Percentiles rank a stretch among this genome's conserved stretches.
phyloP scores from a whole-genome alignment of 2,329 filamentous ascomycete species.

The Pseudogymnoascus sp. region DNA sequence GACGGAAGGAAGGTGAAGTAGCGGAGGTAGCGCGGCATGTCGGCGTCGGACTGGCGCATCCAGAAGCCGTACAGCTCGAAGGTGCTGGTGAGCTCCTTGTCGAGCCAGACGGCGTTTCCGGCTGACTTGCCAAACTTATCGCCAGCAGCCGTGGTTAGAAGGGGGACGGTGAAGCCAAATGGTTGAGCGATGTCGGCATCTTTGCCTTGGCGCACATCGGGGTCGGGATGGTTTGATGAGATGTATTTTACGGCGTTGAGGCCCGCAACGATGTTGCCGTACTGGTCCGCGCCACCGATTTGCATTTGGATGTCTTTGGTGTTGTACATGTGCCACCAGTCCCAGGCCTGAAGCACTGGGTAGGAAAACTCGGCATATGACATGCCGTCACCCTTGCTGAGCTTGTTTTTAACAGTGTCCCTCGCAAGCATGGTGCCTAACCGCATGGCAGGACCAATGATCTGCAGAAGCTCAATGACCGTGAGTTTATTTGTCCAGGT shows the following conservation, averaged over 20 bases:
- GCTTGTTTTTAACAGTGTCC: slow-evolving; percentile 78
- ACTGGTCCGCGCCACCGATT: slow-evolving; percentile 93
- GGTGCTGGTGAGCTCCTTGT: slow-evolving; percentile 66
- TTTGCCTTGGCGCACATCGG: slow-evolving; percentile 35
- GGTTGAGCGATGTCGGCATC: slow-evolving; percentile 40
- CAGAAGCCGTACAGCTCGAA: slow-evolving; percentile 93
- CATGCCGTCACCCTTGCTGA: slow-evolving; percentile 85
- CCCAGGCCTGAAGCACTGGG: slow-evolving; percentile 88
- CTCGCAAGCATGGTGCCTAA: slow-evolving; percentile 81
- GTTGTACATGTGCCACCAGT: slow-evolving; percentile 85
- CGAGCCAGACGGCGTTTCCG: slow-evolving; percentile 90
- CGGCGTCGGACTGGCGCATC: slow-evolving; percentile 69
- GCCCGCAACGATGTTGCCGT: slow-evolving; percentile 88
- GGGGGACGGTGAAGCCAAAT: slow-evolving; percentile 81
- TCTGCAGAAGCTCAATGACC: slow-evolving; percentile 66
- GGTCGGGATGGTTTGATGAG: slow-evolving; percentile 47
- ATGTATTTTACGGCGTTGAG: slow-evolving; percentile 77
- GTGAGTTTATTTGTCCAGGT: slow-evolving; percentile 69
- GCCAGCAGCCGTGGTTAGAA: slow-evolving; percentile 77
- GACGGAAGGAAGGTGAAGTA: slow-evolving; percentile 84
- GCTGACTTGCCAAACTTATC: slow-evolving; percentile 92
- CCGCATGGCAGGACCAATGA: slow-evolving; percentile 65
- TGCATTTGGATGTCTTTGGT: slow-evolving; percentile 67
- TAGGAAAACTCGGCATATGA: slow-evolving; percentile 91
- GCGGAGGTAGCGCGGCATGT: slow-evolving; percentile 74